A percentile compares a stretch with the other conserved stretches of the same genome.
Evolutionary conservation across 768 basidiomycete species (phyloP).

Genomic region (Tylopilus plumbeoviolaceoides): DNA sequence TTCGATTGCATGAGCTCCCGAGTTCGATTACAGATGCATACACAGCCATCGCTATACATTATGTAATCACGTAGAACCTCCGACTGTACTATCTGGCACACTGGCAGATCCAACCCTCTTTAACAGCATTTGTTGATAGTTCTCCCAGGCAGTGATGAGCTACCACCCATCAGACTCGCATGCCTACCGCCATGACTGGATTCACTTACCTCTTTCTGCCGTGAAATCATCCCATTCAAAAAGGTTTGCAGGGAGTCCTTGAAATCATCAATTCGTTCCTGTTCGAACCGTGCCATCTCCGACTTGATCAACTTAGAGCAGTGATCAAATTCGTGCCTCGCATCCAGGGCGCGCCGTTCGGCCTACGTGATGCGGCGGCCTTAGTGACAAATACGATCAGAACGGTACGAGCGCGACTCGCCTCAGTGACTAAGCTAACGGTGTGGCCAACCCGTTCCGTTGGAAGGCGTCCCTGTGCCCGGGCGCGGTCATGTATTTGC

Average conservation of each 20-base stretch:
- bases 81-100: not conserved
- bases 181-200: no score
- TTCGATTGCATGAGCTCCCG: no score
- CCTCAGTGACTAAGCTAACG: constrained; percentile 81
- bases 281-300: constrained; percentile 89
- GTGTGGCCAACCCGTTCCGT: constrained; percentile 69
- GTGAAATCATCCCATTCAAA: constrained; percentile 79
- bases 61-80: no score
- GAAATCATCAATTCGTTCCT: constrained; percentile 91
- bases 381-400: not conserved
- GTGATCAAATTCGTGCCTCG: constrained; percentile 85
- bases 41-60: no score
- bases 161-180: constrained; percentile 25
- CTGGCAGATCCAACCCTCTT: constrained; percentile 38
- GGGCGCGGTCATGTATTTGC: constrained; percentile 75
- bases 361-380: constrained; percentile 43
- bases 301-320: constrained; percentile 84
- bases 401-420: constrained; percentile 28
- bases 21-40: constrained; percentile 8
- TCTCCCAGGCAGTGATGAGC: constrained; percentile 79
- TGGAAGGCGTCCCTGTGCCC: constrained; percentile 69
- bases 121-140: constrained; percentile 70
- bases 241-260: constrained; percentile 79
- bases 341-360: constrained; percentile 78
- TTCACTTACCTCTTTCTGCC: constrained; percentile 70